A percentile compares a stretch with the other conserved stretches of the same genome.
Evolutionary conservation across 2,329 filamentous ascomycete genomes (phyloP).

Genomic region (Colletotrichum lindemuthianum): DNA sequence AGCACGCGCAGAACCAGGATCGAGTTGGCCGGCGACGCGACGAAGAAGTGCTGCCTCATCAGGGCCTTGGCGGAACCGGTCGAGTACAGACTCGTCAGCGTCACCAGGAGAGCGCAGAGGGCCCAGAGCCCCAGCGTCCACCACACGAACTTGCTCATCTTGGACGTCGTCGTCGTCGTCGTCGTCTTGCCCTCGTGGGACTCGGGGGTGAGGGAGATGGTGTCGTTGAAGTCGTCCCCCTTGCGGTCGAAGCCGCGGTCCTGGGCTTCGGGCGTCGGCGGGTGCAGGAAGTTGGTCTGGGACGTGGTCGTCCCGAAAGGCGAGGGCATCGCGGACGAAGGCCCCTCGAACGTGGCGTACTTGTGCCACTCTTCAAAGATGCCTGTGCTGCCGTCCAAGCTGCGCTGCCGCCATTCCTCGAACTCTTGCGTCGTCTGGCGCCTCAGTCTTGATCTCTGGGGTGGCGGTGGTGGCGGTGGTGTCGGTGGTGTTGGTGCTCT

Average conservation of each 20-base stretch:
- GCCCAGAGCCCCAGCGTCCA: slow-evolving; percentile 26
- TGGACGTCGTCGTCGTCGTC: too few species aligned
- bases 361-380: not conserved
- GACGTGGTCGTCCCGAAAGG: not conserved
- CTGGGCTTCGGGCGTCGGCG: slow-evolving; percentile 17
- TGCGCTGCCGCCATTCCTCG: slow-evolving; percentile 4
- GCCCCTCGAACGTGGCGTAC: not conserved
- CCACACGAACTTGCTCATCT: slow-evolving; percentile 22
- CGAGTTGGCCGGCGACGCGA: slow-evolving; percentile 21
- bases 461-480: not conserved
- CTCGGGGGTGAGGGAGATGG: slow-evolving; percentile 8
- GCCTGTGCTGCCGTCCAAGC: not conserved
- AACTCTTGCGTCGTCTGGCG: not conserved
- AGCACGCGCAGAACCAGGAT: slow-evolving; percentile 25
- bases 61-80: slow-evolving; percentile 28
- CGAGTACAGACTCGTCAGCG: slow-evolving; percentile 29
- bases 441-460: slow-evolving; percentile 1
- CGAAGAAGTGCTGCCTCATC: slow-evolving; percentile 28
- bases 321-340: not conserved
- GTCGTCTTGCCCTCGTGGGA: not conserved
- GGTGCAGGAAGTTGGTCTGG: slow-evolving; percentile 13
- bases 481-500: not conserved
- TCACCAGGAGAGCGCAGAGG: slow-evolving; percentile 18
- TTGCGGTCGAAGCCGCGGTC: not conserved
- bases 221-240: slow-evolving; percentile 2